These are phyloP conservation scores for Tephrocybe sp. DNA, from an alignment of 768 basidiomycete species.

Conservation along the genomic window DNA sequence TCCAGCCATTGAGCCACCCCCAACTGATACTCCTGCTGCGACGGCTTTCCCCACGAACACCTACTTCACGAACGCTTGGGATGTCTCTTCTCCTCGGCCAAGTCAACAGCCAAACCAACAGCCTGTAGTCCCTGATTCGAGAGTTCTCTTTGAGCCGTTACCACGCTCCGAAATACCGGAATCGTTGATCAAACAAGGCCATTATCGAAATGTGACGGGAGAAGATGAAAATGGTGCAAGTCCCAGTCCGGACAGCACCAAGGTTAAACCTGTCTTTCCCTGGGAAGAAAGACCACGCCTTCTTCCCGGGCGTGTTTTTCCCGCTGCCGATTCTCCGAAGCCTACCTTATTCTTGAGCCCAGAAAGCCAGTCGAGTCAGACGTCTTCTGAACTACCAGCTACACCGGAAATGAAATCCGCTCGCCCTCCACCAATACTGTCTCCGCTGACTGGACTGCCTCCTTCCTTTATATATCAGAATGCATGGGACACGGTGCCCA, in stretches of 20 bases:
- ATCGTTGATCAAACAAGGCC: constrained; percentile 62
- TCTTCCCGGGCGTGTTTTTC: constrained; percentile 71
- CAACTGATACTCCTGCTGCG: constrained; percentile 49
- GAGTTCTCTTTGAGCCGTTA: constrained; percentile 59
- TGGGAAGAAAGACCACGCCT: constrained; percentile 84
- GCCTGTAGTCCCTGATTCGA: constrained; percentile 35
- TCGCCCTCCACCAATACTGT: constrained; percentile 25
- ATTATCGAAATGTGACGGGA: constrained; percentile 67
- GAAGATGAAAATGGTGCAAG: constrained; percentile 36
- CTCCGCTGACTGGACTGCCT: constrained; percentile 52
- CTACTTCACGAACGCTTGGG: constrained; percentile 88
- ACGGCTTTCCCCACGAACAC: constrained; percentile 70
- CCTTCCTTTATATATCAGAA: constrained; percentile 65
- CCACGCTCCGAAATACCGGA: constrained; percentile 63
- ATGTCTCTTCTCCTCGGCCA: constrained; percentile 47
- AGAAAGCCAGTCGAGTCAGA: constrained; percentile 33
- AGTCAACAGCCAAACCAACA: constrained; percentile 33
- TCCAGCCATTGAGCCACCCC: constrained; percentile 77
- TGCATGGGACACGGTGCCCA: constrained; percentile 83
- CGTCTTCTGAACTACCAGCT: constrained; percentile 32
- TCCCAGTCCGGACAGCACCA: constrained; percentile 64
- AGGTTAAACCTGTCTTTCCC: constrained; percentile 85
- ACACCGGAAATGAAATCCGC: constrained; percentile 31
- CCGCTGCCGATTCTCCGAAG: constrained; percentile 54
- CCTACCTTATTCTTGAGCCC: constrained; percentile 41